These are phyloP conservation scores for Rhododendron henanense DNA, from an alignment of 148 eudicot genomes.

Conservation along the genomic window DNA sequence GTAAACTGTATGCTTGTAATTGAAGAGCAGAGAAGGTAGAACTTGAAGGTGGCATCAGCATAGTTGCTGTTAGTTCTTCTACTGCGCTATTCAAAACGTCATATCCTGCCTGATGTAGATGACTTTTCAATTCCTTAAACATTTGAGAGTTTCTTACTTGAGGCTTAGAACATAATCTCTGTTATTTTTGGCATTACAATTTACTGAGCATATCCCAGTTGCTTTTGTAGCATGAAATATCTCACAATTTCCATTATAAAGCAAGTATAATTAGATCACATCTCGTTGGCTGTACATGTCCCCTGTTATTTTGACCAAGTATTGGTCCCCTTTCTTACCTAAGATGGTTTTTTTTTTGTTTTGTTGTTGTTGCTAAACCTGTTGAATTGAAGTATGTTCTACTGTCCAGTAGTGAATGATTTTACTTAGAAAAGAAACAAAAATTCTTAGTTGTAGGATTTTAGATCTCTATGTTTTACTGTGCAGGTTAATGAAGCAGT, in stretches of 20 bases:
- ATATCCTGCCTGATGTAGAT: not conserved
- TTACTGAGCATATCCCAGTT: not conserved
- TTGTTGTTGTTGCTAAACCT: no score
- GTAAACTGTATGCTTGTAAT: not conserved
- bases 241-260: not conserved
- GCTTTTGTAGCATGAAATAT: not conserved
- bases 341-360: not conserved
- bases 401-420: not conserved
- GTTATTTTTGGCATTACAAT: not conserved
- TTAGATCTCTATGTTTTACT: constrained; percentile 12
- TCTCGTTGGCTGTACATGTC: not conserved
- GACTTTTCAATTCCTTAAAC: not conserved
- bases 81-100: not conserved
- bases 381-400: not conserved
- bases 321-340: not conserved
- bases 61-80: not conserved
- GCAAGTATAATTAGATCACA: not conserved
- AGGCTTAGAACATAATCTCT: not conserved
- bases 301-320: not conserved
- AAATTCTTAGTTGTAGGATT: not conserved
- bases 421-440: not conserved
- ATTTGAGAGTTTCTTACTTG: not conserved
- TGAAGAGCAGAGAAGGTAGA: not conserved
- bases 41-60: not conserved
- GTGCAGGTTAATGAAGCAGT: constrained; percentile 93